These are phyloP conservation scores for Neonectria sp. DNA, from an alignment of 2,329 filamentous ascomycete genomes.

Conservation along the genomic window DNA sequence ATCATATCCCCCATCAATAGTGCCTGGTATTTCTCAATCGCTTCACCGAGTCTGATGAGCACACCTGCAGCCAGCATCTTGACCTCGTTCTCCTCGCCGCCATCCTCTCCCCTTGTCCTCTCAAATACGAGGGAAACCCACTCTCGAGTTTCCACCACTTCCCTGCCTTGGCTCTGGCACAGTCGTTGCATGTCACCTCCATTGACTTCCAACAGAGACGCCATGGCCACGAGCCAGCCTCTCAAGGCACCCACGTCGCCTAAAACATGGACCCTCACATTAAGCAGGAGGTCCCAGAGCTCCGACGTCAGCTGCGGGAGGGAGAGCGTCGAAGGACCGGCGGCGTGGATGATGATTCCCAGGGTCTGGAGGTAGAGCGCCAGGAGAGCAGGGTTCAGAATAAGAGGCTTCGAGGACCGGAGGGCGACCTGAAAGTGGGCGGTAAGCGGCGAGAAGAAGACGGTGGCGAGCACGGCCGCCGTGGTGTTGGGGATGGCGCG, in stretches of 20 bases:
- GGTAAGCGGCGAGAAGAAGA: slow-evolving; percentile 90
- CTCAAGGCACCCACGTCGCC: slow-evolving; percentile 78
- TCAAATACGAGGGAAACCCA: slow-evolving; percentile 88
- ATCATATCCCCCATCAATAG: slow-evolving; percentile 81
- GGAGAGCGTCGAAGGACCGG: slow-evolving; percentile 82
- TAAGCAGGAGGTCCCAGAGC: slow-evolving; percentile 85
- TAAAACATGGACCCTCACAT: slow-evolving; percentile 72
- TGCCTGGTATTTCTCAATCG: slow-evolving; percentile 85
- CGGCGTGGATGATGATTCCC: slow-evolving; percentile 84
- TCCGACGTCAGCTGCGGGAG: slow-evolving; percentile 87
- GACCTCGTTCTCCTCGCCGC: slow-evolving; percentile 81
- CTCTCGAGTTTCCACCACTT: slow-evolving; percentile 87
- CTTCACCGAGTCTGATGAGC: slow-evolving; percentile 83
- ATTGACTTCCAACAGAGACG: slow-evolving; percentile 88
- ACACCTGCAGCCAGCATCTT: slow-evolving; percentile 85
- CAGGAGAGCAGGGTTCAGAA: slow-evolving; percentile 83
- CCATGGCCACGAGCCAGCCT: slow-evolving; percentile 82
- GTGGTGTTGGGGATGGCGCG: slow-evolving; percentile 82
- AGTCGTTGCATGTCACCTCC: slow-evolving; percentile 78
- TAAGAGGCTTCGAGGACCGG: slow-evolving; percentile 67
- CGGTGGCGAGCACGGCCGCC: slow-evolving; percentile 79
- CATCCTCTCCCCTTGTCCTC: slow-evolving; percentile 64
- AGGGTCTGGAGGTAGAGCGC: slow-evolving; percentile 89
- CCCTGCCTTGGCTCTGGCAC: slow-evolving; percentile 80
- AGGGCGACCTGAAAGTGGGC: slow-evolving; percentile 82